Evolutionary conservation across 805 yeast species (phyloP).

Genomic region (Blastobotrys mokoenaii): DNA sequence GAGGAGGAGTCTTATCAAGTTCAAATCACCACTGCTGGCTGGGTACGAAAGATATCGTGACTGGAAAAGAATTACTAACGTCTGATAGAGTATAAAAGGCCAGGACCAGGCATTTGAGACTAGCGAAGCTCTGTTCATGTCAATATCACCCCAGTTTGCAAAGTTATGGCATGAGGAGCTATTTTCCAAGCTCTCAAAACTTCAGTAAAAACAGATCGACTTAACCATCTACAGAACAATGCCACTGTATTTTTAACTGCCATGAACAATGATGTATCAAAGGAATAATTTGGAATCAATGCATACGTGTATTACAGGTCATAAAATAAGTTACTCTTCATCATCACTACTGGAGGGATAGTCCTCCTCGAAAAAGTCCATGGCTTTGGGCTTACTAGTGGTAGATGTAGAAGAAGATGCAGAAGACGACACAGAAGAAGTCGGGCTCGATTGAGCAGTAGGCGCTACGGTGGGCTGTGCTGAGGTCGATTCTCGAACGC

Average conservation of each 20-base stretch:
- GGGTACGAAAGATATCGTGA: constrained; percentile 16
- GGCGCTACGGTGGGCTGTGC: not conserved
- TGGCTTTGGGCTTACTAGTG: constrained; percentile 1
- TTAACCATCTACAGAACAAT: no score
- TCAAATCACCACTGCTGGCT: constrained; percentile 7
- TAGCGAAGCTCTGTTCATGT: constrained; percentile 26
- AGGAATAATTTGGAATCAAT: no score
- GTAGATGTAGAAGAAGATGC: not conserved
- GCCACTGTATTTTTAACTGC: no score
- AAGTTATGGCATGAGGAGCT: constrained; percentile 17
- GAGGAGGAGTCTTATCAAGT: constrained; percentile 10
- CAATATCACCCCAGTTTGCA: constrained; percentile 19
- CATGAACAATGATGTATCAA: no score
- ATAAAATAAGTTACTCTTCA: not conserved
- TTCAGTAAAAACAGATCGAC: no score
- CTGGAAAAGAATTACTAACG: not conserved
- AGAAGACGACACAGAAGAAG: not conserved
- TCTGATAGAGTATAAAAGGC: not conserved
- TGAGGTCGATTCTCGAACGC: constrained; percentile 25
- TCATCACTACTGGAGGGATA: not conserved
- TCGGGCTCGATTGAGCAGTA: not conserved
- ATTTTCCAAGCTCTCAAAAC: not conserved
- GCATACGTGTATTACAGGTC: no score
- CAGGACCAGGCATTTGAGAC: constrained; percentile 20
- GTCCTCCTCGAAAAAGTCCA: constrained; percentile 6